Percentiles rank a stretch among this genome's conserved stretches.
phyloP scores from a whole-genome alignment of 129 eudicot species.

The Sambucus nigra region DNA sequence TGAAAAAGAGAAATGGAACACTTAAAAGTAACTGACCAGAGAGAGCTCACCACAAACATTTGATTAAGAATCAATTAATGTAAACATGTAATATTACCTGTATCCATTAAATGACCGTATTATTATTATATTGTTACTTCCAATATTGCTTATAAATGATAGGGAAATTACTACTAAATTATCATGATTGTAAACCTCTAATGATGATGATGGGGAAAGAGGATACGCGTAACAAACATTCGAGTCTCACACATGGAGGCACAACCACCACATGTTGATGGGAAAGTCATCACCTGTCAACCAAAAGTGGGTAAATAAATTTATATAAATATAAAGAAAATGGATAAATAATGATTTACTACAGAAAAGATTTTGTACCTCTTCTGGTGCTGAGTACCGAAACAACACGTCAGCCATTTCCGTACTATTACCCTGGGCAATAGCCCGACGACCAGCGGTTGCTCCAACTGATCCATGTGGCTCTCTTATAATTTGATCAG shows the following conservation, averaged over 20 bases:
- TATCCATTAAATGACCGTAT: too few relatives aligned
- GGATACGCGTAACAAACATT: constrained; percentile 97
- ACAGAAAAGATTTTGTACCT: constrained; percentile 34
- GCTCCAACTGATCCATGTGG: constrained; percentile 98
- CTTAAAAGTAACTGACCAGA: too few relatives aligned
- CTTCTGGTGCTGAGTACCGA: constrained; percentile 93
- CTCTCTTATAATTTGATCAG: constrained; percentile 28
- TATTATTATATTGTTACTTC: too few relatives aligned
- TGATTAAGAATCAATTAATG: too few relatives aligned
- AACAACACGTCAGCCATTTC: constrained; percentile 73
- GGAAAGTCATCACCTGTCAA: constrained; percentile 88
- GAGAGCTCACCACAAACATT: too few relatives aligned
- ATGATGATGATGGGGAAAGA: constrained; percentile 1
- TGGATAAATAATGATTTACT: background rate
- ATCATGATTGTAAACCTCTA: too few relatives aligned
- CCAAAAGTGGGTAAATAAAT: background rate
- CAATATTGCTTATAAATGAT: background rate
- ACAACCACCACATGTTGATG: constrained; percentile 94
- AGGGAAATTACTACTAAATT: background rate
- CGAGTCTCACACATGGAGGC: constrained; percentile 72
- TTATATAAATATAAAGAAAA: background rate
- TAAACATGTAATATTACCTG: too few relatives aligned
- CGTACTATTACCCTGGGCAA: constrained; percentile 73
- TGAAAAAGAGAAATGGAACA: too few relatives aligned
- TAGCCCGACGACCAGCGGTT: constrained; percentile 77